Conservation (phyloP, 1,284 basidiomycete genomes). For the Melanopsichium pennsylvanicum region DNA sequence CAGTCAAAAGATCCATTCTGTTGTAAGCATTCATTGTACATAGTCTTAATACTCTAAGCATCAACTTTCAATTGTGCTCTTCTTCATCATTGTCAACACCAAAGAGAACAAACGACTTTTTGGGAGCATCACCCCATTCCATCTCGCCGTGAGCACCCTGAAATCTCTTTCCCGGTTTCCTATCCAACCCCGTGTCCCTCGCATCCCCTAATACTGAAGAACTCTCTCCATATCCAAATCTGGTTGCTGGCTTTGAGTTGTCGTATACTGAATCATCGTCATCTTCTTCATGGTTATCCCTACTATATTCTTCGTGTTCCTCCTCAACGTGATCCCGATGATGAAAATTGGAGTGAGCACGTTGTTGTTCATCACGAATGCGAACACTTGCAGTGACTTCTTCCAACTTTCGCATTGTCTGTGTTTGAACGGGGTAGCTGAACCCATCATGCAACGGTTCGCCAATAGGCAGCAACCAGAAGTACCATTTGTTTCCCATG, state of each 20-base stretch:
- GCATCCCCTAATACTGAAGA: not conserved
- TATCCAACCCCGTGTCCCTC: slow-evolving; percentile 7
- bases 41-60: too few relatives aligned
- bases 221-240: slow-evolving; percentile 21
- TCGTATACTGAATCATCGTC: slow-evolving; percentile 38
- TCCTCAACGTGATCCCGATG: not conserved
- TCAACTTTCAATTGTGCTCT: too few relatives aligned
- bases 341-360: not conserved
- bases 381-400: slow-evolving; percentile 40
- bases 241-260: slow-evolving; percentile 3
- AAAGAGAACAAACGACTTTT: slow-evolving; percentile 45
- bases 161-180: slow-evolving; percentile 28
- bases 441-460: slow-evolving; percentile 45
- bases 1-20: too few relatives aligned
- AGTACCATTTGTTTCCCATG: slow-evolving; percentile 47
- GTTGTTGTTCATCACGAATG: slow-evolving; percentile 2
- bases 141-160: slow-evolving; percentile 48
- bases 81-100: slow-evolving; percentile 45
- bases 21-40: too few relatives aligned
- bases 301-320: not conserved
- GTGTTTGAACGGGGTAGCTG: slow-evolving; percentile 33
- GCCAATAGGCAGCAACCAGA: slow-evolving; percentile 57
- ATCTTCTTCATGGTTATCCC: slow-evolving; percentile 3
- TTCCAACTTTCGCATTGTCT: slow-evolving; percentile 41
- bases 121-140: slow-evolving; percentile 51